These are phyloP conservation scores for Lepidium campestre DNA, from an alignment of 441 rosid species.

Conservation along the genomic window DNA sequence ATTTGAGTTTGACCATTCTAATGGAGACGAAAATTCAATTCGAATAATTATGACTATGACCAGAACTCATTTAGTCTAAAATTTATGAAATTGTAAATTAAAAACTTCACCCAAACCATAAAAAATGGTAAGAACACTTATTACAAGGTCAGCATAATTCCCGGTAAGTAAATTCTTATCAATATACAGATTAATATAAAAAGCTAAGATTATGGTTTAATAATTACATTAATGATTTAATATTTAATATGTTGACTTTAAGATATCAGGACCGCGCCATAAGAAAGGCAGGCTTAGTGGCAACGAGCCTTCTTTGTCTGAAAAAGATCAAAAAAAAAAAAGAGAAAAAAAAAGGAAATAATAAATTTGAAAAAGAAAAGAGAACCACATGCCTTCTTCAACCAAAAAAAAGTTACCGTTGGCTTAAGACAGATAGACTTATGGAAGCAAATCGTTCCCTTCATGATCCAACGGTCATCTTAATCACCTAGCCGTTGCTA, in stretches of 20 bases:
- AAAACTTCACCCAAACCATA: not conserved
- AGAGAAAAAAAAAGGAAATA: not conserved
- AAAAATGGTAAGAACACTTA: conserved; percentile 9
- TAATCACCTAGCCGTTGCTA: conserved; percentile 57
- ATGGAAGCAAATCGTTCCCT: conserved; percentile 29
- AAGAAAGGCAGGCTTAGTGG: conserved; percentile 12
- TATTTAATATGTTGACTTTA: conserved; percentile 24
- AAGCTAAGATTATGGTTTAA: conserved; percentile 16
- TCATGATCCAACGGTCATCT: conserved; percentile 54
- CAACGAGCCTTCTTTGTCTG: conserved; percentile 23
- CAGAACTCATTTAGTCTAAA: not conserved
- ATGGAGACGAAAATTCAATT: not conserved
- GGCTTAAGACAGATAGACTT: conserved; percentile 22
- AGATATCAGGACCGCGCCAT: conserved; percentile 9
- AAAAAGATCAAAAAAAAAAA: not conserved
- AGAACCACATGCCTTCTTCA: conserved; percentile 35
- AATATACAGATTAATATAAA: not conserved
- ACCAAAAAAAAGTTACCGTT: conserved; percentile 50
- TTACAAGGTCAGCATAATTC: conserved; percentile 12
- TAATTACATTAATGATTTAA: conserved; percentile 13
- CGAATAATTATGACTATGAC: conserved; percentile 6
- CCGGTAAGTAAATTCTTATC: not conserved
- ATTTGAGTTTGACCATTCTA: not conserved
- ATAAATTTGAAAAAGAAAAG: conserved; percentile 35
- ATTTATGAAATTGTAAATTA: not conserved